Conservation (phyloP, 2,329 filamentous ascomycete species). For the Botrytis medusae region DNA sequence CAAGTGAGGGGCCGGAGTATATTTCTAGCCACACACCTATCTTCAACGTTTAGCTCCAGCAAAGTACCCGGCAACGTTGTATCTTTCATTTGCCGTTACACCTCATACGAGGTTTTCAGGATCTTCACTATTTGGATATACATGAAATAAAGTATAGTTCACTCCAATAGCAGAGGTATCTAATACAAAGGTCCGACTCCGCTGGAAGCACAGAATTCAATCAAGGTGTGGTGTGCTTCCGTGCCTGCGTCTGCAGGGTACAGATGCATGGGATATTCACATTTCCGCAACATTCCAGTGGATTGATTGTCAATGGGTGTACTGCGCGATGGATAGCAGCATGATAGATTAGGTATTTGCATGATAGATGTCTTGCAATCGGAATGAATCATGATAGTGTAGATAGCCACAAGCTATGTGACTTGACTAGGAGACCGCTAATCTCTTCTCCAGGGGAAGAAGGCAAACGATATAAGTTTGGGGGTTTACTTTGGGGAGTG, state of each 20-base stretch:
- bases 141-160: background rate
- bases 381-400: slow-evolving; percentile 24
- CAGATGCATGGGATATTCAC: slow-evolving; percentile 11
- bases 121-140: slow-evolving; percentile 10
- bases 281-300: slow-evolving; percentile 4
- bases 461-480: slow-evolving; percentile 24
- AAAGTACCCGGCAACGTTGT: slow-evolving; percentile 4
- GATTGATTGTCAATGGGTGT: background rate
- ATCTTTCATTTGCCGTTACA: slow-evolving; percentile 6
- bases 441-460: background rate
- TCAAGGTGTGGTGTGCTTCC: slow-evolving; percentile 13
- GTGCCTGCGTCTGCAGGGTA: slow-evolving; percentile 21
- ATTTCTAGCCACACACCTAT: background rate
- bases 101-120: background rate
- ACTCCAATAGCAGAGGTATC: background rate
- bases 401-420: slow-evolving; percentile 30
- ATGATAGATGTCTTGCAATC: slow-evolving; percentile 21
- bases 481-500: slow-evolving; percentile 17
- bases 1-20: background rate
- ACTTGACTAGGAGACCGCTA: slow-evolving; percentile 23
- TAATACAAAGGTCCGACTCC: slow-evolving; percentile 4
- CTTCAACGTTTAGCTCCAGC: background rate
- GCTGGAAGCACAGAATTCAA: slow-evolving; percentile 6
- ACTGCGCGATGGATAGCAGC: slow-evolving; percentile 14
- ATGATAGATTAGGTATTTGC: slow-evolving; percentile 13